Conservation (phyloP, 768 basidiomycete genomes). For the Lentinula raphanica region DNA sequence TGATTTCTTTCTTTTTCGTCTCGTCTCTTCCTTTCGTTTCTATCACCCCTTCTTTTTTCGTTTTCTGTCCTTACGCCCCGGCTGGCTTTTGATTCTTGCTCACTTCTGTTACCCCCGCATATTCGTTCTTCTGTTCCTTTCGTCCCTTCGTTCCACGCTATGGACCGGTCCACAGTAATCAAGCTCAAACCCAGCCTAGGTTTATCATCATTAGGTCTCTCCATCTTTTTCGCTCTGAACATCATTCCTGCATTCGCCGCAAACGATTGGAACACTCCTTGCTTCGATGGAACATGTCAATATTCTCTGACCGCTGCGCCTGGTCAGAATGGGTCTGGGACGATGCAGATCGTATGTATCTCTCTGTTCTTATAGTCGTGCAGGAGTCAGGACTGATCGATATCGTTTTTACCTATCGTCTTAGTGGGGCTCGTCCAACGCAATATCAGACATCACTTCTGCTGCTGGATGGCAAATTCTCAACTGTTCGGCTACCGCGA, state of each 20-base stretch:
- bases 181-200: neutral
- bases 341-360: conserved; percentile 13
- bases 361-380: too few relatives aligned
- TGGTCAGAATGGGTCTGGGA: conserved; percentile 10
- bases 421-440: conserved; percentile 13
- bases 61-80: neutral
- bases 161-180: neutral
- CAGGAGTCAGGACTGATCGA: too few relatives aligned
- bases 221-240: neutral
- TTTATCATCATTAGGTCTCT: neutral
- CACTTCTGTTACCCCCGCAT: neutral
- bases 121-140: neutral
- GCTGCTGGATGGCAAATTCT: conserved; percentile 35
- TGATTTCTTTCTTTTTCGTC: neutral
- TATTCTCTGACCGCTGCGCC: conserved; percentile 15
- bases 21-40: neutral
- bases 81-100: neutral
- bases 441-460: conserved; percentile 19
- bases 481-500: conserved; percentile 23
- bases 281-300: conserved; percentile 19
- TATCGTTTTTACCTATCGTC: neutral
- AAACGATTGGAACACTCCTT: conserved; percentile 21
- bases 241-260: neutral
- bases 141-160: neutral
- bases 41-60: neutral